Base-by-base conservation (phyloP, 768 basidiomycete species). In the Phaeotremella skinneri region DNA sequence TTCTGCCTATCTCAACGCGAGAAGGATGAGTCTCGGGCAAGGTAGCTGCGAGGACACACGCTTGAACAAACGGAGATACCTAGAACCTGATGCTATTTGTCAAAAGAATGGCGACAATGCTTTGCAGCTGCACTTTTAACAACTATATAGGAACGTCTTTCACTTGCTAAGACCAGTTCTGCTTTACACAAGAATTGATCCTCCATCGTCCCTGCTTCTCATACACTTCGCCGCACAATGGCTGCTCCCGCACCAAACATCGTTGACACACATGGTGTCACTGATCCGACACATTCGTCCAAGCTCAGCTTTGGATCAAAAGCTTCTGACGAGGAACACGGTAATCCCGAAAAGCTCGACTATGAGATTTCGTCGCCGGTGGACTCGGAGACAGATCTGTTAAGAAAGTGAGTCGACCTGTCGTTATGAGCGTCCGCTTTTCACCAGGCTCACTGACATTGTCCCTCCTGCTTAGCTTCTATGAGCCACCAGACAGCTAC, bases 401-500 rank as follows among this genome's bases (percentile, higher is more conserved):
- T 45, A 11, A 45, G 43, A 20, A 45, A 23, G 43, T 45, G 43
- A 21, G 43, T 45, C 23, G 7, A 9, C 7, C 13, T 39, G 37
- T 9, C 7, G 13, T 45, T 20, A 45, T 45, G 43, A 45, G 6
- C 21, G 43, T 9, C 21, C 34, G 34, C 7, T 17, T 37, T n/a
- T n/a, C n/a, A n/a, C n/a, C n/a, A n/a, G n/a, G n/a, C n/a, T 37
- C 34, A 17, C 6, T 45, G 43, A 13, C 13, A 9, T 23, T 14
- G 20, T 21, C 43, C 23, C 13, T 20, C 34, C 34, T 52, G 1
- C 17, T 20, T 32, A 69, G 61, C 41, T 63, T 52, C 34, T 63
- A 64, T 32, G 62, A 58, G 25, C 67, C 64, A 4, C 63, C 67
- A 21, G 63, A 68, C 32, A 42, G 49, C 9, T 69, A 66, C 42